Evolutionary conservation across 2,329 filamentous ascomycete species (phyloP).

Genomic region (Leptographium radiaticola): DNA sequence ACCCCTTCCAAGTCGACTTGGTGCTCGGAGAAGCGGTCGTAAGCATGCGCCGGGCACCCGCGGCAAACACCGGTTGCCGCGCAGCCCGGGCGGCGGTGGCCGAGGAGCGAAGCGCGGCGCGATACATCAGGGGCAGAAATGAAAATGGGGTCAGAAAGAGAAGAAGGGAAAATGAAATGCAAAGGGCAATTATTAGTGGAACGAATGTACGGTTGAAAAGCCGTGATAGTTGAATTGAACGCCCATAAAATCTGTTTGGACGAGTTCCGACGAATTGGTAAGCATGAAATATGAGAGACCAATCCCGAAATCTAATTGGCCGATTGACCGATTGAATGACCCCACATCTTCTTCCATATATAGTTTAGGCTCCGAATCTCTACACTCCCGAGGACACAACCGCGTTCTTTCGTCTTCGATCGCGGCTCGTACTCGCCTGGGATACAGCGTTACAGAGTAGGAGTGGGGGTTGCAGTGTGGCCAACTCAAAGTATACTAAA

Average conservation of each 20-base stretch:
- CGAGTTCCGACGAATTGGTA: not conserved
- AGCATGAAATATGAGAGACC: not conserved
- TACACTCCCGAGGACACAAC: no score
- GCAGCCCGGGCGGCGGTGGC: slow-evolving; percentile 27
- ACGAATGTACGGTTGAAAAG: not conserved
- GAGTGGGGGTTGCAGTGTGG: no score
- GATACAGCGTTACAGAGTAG: no score
- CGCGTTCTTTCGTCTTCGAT: no score
- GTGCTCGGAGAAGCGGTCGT: slow-evolving; percentile 47
- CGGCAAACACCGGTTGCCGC: slow-evolving; percentile 24
- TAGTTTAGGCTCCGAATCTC: no score
- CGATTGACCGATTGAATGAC: not conserved
- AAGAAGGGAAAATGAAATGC: slow-evolving; percentile 1
- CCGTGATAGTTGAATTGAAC: not conserved
- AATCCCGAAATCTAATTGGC: not conserved
- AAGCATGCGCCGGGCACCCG: slow-evolving; percentile 34
- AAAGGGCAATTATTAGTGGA: not conserved
- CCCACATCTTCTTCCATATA: not conserved
- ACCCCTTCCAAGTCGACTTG: slow-evolving; percentile 71
- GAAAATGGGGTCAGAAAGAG: slow-evolving; percentile 5
- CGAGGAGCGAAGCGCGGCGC: slow-evolving; percentile 35
- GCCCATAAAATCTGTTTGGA: no score
- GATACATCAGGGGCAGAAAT: slow-evolving; percentile 30
- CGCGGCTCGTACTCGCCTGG: no score
- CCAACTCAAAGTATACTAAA: no score